Evolutionary conservation across 306 rosid genomes (phyloP).

Genomic region (Rubus parviflorus): DNA sequence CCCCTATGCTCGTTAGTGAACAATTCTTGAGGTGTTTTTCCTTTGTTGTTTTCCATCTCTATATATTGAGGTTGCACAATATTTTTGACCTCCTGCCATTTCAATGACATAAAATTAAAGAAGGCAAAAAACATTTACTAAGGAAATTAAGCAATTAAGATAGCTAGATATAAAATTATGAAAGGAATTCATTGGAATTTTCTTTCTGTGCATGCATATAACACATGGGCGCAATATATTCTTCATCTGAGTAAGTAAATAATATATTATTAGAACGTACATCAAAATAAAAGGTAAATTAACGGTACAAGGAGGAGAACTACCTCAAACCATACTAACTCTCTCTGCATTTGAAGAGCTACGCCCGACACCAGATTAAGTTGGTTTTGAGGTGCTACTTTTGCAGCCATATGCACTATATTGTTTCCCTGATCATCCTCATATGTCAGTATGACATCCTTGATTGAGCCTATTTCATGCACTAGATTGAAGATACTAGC

Average conservation of each 20-base stretch:
- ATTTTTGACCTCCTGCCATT: constrained; percentile 47
- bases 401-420: no score
- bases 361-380: constrained; percentile 33
- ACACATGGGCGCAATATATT: background rate
- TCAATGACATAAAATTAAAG: background rate
- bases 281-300: background rate
- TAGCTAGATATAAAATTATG: background rate
- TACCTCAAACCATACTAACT: constrained; percentile 38
- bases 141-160: background rate
- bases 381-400: constrained; percentile 17
- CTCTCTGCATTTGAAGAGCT: constrained; percentile 39
- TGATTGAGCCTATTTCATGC: constrained; percentile 27
- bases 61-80: constrained; percentile 26
- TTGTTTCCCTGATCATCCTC: constrained; percentile 3
- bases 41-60: constrained; percentile 27
- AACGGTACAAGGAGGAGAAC: background rate
- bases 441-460: constrained; percentile 12
- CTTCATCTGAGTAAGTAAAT: background rate
- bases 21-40: constrained; percentile 33
- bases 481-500: constrained; percentile 27
- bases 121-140: background rate
- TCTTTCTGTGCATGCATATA: background rate
- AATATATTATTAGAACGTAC: background rate
- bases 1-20: constrained; percentile 37
- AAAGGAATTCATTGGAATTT: background rate